Evolutionary conservation across 805 yeast genomes (phyloP).

Genomic region (Blastobotrys robertii): DNA sequence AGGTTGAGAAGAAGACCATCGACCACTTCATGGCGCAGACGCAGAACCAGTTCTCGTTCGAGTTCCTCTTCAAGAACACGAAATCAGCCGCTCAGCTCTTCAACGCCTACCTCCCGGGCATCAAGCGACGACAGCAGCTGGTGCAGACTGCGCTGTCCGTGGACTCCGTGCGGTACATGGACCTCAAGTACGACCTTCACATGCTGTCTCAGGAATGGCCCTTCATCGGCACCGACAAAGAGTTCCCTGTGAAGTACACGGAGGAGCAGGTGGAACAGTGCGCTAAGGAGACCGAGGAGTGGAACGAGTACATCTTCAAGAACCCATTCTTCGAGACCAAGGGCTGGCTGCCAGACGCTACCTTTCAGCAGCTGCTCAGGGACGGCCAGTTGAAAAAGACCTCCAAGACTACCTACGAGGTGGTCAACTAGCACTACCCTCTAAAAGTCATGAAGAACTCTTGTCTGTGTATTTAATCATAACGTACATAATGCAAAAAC

Average conservation of each 20-base stretch:
- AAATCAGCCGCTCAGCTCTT: slow-evolving; percentile 34
- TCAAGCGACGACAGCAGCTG: slow-evolving; percentile 41
- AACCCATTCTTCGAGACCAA: slow-evolving; percentile 83
- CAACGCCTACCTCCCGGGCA: slow-evolving; percentile 70
- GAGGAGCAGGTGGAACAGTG: slow-evolving; percentile 52
- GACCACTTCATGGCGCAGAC: slow-evolving; percentile 83
- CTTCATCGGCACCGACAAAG: slow-evolving; percentile 14
- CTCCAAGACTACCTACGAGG: slow-evolving; percentile 41
- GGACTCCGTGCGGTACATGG: slow-evolving; percentile 20
- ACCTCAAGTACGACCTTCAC: slow-evolving; percentile 24
- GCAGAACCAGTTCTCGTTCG: slow-evolving; percentile 87
- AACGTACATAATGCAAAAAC: not conserved
- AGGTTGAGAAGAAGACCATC: slow-evolving; percentile 67
- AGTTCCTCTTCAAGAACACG: slow-evolving; percentile 55
- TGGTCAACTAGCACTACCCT: slow-evolving; percentile 9
- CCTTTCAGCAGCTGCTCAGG: slow-evolving; percentile 62
- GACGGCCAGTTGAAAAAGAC: slow-evolving; percentile 58
- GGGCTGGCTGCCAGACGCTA: slow-evolving; percentile 94
- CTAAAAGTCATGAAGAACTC: too few species aligned
- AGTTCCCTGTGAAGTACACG: slow-evolving; percentile 52
- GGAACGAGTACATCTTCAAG: slow-evolving; percentile 57
- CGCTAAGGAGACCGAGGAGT: slow-evolving; percentile 47
- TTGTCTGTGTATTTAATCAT: not conserved
- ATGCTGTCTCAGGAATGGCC: slow-evolving; percentile 24
- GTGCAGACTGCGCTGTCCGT: slow-evolving; percentile 22